Conservation (phyloP, 208 protist species). For the Crithidia mellificae region DNA sequence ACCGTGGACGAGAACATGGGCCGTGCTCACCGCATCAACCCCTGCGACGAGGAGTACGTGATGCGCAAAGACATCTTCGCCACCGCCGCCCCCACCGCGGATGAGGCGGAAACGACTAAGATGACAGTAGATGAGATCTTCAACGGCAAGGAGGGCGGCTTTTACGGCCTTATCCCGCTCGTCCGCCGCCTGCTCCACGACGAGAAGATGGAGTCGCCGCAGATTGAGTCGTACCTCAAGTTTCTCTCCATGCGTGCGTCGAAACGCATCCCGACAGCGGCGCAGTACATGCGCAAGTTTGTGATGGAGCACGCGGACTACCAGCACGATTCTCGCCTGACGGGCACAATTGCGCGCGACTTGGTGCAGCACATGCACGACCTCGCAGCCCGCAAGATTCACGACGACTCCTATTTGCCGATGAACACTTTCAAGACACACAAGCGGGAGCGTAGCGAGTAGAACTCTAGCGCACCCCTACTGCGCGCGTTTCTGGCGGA, state of each 20-base stretch:
- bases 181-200: constrained; percentile 88
- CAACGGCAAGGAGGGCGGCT: constrained; percentile 90
- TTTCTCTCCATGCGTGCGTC: constrained; percentile 93
- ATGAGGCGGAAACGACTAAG: constrained; percentile 63
- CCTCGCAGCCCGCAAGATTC: constrained; percentile 44
- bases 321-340: constrained; percentile 94
- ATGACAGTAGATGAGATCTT: constrained; percentile 96
- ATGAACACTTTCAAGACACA: constrained; percentile 39
- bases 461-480: background rate
- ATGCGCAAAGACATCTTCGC: constrained; percentile 94
- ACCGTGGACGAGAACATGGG: constrained; percentile 98
- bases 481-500: too few species aligned
- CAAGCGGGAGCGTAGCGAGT: constrained; percentile 35
- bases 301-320: constrained; percentile 94
- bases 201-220: constrained; percentile 54
- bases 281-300: constrained; percentile 94
- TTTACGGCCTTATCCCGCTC: constrained; percentile 93
- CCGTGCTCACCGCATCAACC: constrained; percentile 90
- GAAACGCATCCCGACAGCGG: constrained; percentile 93
- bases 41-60: constrained; percentile 90
- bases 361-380: constrained; percentile 68
- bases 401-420: constrained; percentile 63
- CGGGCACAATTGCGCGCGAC: constrained; percentile 89
- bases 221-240: constrained; percentile 88
- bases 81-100: constrained; percentile 35